Evolutionary conservation across 768 basidiomycete species (phyloP), one percentile per base, ranked within the genome.

Genomic region (Collybia sordida): DNA sequence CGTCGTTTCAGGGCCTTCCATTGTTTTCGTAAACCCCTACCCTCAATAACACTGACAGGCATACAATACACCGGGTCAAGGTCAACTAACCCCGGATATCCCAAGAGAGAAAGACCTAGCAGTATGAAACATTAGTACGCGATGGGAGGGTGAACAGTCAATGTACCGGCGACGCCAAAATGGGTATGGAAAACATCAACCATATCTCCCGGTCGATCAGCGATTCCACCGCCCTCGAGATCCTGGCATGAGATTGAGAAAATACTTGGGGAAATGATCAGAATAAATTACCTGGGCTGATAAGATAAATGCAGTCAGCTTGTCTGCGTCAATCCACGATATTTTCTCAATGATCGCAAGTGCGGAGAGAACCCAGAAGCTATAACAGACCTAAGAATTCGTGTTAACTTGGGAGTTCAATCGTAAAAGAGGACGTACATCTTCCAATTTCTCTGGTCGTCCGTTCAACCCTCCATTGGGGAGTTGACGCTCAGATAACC

Each of bases 21-120:
- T 4, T 62, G 74, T 61, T 87, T 92, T 56, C 74, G 72, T 49
- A 96, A 72, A 2, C 90, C 93, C 66, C 67, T 79, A 28, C 65
- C 66, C 62, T 88, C 83, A 37, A 93, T 90, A 6, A 93, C 59
- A 9, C 64, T 64, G 1, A 87, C 87, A 6, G 93, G 96, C 93
- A 98, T 93, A 70, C 96, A 98, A 61, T 94, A 97, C 18, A 97
- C 87, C 0, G 96, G 96, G 63, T 98, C 97, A 36, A 98, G 70
- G 56, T 93, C 90, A 14, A 82, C 75, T 18, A 99, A 68, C 1
- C 83, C 87, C 0, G 90, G 88, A 60, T 93, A 95, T 15, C 93
- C 92, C 11, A 98, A 74, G 14, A 98, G 72, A 0, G 93, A 94
- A 23, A 99, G 77, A 1, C 93, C 94, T 88, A 53, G 3, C 34